A percentile compares a stretch with the other conserved stretches of the same genome.
These are phyloP conservation scores for Orbilia quercus DNA, from an alignment of 2,329 filamentous ascomycete genomes.

Conservation along the genomic window DNA sequence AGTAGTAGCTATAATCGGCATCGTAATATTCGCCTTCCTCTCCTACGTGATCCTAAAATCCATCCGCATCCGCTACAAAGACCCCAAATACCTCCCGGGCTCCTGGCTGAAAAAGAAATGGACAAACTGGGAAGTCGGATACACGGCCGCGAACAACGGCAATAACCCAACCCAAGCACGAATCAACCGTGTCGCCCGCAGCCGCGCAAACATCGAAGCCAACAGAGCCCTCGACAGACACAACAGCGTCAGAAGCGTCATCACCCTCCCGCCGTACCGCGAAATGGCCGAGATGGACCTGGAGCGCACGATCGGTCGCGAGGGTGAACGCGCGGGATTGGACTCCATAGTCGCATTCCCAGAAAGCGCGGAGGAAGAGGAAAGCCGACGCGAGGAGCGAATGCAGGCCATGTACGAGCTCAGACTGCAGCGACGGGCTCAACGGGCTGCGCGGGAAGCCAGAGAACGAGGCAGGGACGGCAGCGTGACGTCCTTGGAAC, in stretches of 20 bases:
- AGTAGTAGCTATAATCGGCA: slow-evolving; percentile 45
- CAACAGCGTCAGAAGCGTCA: slow-evolving; percentile 88
- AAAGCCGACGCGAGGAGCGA: slow-evolving; percentile 81
- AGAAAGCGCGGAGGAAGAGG: slow-evolving; percentile 81
- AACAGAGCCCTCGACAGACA: slow-evolving; percentile 73
- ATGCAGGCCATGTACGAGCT: slow-evolving; percentile 96
- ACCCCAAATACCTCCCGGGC: slow-evolving; percentile 54
- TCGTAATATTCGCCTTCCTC: slow-evolving; percentile 44
- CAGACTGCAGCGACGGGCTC: slow-evolving; percentile 78
- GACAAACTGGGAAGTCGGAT: slow-evolving; percentile 54
- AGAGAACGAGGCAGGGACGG: slow-evolving; percentile 50
- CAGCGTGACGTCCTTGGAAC: slow-evolving; percentile 32
- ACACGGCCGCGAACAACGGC: slow-evolving; percentile 26
- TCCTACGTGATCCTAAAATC: slow-evolving; percentile 48
- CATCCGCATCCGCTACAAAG: slow-evolving; percentile 50
- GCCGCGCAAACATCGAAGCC: slow-evolving; percentile 49
- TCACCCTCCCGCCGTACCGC: slow-evolving; percentile 90
- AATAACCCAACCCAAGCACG: slow-evolving; percentile 34
- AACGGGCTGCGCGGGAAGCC: slow-evolving; percentile 71
- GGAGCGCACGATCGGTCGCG: slow-evolving; percentile 85
- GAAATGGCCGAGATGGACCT: slow-evolving; percentile 72
- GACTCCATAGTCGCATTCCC: slow-evolving; percentile 90
- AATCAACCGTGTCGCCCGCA: slow-evolving; percentile 49
- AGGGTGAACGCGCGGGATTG: slow-evolving; percentile 90
- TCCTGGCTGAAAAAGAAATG: slow-evolving; percentile 56